Percentiles rank a stretch among this genome's conserved stretches.
Evolutionary conservation across 345 rosid genomes (phyloP).

Genomic region (Dipteronia dyeriana): DNA sequence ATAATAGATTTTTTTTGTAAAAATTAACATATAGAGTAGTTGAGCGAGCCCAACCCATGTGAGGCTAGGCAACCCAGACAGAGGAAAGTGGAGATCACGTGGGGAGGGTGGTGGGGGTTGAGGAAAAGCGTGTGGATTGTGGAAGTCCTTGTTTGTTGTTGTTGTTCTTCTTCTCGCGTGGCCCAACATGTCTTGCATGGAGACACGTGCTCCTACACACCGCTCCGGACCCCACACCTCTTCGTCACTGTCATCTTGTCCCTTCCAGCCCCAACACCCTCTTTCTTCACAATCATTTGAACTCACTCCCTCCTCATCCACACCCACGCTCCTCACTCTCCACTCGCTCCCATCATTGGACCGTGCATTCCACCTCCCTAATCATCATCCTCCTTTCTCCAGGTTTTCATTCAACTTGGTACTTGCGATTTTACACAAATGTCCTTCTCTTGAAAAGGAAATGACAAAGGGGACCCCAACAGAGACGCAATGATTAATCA

Average conservation of each 20-base stretch:
- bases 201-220: slow-evolving; percentile 45
- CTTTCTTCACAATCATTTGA: slow-evolving; percentile 41
- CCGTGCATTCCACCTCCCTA: not conserved
- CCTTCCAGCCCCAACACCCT: slow-evolving; percentile 35
- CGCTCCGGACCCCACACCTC: slow-evolving; percentile 27
- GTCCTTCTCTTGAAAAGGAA: not conserved
- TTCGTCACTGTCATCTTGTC: slow-evolving; percentile 41
- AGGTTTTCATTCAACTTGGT: not conserved
- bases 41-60: not conserved
- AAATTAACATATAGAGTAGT: no score
- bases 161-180: slow-evolving; percentile 43
- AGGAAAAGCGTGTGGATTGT: slow-evolving; percentile 28
- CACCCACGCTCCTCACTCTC: not conserved
- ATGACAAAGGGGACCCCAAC: not conserved
- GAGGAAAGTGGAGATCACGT: slow-evolving; percentile 55
- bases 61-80: slow-evolving; percentile 24
- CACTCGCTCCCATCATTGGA: not conserved
- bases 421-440: not conserved
- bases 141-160: not conserved
- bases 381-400: not conserved
- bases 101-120: slow-evolving; percentile 27
- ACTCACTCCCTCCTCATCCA: not conserved
- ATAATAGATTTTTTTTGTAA: no score
- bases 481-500: not conserved
- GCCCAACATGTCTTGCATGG: slow-evolving; percentile 55